Evolutionary conservation across 768 basidiomycete genomes (phyloP), one percentile per base, ranked within the genome.

Genomic region (Omphalotus guepiniiformis): DNA sequence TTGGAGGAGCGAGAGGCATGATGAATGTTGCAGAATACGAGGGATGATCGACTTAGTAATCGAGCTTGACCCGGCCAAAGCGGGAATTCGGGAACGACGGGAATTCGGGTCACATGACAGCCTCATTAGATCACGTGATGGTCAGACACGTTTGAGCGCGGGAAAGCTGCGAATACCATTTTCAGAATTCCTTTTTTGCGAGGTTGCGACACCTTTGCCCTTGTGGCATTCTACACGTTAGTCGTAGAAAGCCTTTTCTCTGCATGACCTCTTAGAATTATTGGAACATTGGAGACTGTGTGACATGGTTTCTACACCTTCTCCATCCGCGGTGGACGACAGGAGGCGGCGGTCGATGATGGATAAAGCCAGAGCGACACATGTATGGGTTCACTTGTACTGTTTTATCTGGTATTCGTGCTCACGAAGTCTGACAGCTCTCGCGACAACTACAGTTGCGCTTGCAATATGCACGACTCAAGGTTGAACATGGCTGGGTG

Each of bases 401-500:
- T 18, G 25, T 42, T n/a, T 29, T 11, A 28, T 28, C 26, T 28
- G 22, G 8, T 15, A 12, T 16, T 19, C 27, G 41, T 28, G 1
- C 21, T 29, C 5, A 16, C 28, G 16, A 11, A 42, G 3, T 44
- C 11, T 23, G 5, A 28, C 54, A 88, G 87, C 72, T 88, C 22
- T 81, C 82, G 3, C 73, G 82, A 52, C 85, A 88, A 52, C 70
- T 89, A 19, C 83, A 83, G 57, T 72, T 85, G 64, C 77, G 87
- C 21, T 68, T 89, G 15, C 86, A 85, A 57, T 89, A 88, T 56
- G 87, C 87, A 12, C 73, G 76, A 59, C 68, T 89, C 49, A 89
- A 89, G 59, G 86, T 89, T 40, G 85, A 89, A 53, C 76, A 87
- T 59, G 86, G 87, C 36, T 89, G 87, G 87, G 86, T 87, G 60